Percentiles rank a stretch among this genome's conserved stretches.
Conservation (phyloP, 169 alveolate species). For the Plasmodium gaboni region DNA sequence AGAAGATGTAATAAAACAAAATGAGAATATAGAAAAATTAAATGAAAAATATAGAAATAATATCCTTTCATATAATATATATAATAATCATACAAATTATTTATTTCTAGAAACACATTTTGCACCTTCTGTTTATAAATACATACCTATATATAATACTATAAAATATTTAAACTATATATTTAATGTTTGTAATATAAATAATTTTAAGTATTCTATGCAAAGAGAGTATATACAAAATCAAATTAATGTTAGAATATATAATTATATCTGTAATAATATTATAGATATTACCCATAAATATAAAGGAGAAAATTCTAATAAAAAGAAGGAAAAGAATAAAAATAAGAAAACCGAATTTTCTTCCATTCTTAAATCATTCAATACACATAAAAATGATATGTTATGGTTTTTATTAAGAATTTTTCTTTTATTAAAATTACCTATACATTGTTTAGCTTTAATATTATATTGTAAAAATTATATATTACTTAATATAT, state of each 20-base stretch:
- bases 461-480: constrained; percentile 69
- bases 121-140: constrained; percentile 66
- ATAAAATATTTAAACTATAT: constrained; percentile 47
- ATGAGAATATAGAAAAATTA: constrained; percentile 16
- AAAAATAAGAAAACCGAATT: constrained; percentile 17
- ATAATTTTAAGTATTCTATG: constrained; percentile 5
- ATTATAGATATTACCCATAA: constrained; percentile 32
- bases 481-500: constrained; percentile 55
- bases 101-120: constrained; percentile 63
- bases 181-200: constrained; percentile 57
- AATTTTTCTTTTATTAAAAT: constrained; percentile 58
- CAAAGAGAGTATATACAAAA: constrained; percentile 22
- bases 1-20: constrained; percentile 2
- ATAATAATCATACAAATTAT: constrained; percentile 62
- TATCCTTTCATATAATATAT: constrained; percentile 53
- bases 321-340: constrained; percentile 2
- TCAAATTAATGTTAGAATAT: constrained; percentile 68
- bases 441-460: constrained; percentile 75
- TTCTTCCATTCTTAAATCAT: constrained; percentile 25
- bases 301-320: not conserved
- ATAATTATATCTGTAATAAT: constrained; percentile 47
- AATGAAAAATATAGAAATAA: constrained; percentile 24
- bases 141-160: constrained; percentile 73
- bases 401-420: constrained; percentile 73
- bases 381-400: constrained; percentile 55